Base-by-base conservation (phyloP, 108 stramenopile genomes). In the Schizochytrium sp. region DNA sequence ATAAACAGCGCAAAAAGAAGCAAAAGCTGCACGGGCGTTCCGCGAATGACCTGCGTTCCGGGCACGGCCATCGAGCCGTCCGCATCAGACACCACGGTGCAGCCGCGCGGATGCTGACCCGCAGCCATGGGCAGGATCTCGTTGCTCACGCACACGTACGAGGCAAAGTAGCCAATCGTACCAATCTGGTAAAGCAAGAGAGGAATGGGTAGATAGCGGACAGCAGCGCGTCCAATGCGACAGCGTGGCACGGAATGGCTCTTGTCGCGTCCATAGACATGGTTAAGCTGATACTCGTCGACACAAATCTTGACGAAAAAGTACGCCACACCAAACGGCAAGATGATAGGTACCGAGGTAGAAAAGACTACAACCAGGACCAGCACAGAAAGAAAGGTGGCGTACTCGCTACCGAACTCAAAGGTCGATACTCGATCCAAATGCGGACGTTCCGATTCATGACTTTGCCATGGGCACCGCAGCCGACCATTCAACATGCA, bases 11-110 rank as follows among this genome's bases (percentile, higher is more conserved):
- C 45, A 53, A 53, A 83, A 12, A 83, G 51, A 55, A 83, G 45
- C 51, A 83, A 45, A 12, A 83, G 76, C 51, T 83, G 76, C 19
- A 83, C n/a, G 10, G 28, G 23, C 6, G 76, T 83, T 8, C 76
- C 76, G n/a, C 76, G 76, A 53, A 83, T 83, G 51, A 83, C 76
- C 51, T 83, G 76, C 51, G 76, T 83, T 6, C 76, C 76, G n/a
- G 76, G 76, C 10, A 83, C 51, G 28, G 76, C 76, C 76, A 83
- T 3, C 16, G 45, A 47, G 23, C 48, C 25, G 28, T 83, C 76
- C 16, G n/a, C 51, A 23, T 47, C 48, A 23, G 76, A 83, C 2
- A 83, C 76, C 51, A 83, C 76, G 6, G 76, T 53, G 51, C 76
- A 83, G 51, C 76, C 76, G 51, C 76, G 76, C 19, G 76, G 76